These are phyloP conservation scores for Eucalyptus erythrocorys DNA, from an alignment of 345 rosid genomes.

Conservation along the genomic window DNA sequence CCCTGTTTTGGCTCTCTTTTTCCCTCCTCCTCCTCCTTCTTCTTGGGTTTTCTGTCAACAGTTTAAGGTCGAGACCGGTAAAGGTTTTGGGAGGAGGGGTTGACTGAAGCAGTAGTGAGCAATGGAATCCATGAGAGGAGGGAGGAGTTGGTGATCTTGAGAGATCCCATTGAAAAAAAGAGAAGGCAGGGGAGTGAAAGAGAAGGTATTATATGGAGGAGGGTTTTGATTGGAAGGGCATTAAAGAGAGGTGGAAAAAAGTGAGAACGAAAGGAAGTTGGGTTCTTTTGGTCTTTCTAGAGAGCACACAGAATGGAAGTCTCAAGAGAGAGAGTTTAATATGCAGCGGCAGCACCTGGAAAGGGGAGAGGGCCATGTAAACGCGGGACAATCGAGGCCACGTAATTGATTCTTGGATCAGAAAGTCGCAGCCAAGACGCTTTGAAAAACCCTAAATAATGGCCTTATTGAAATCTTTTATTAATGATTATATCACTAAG, in stretches of 20 bases:
- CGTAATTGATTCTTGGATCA: neutral
- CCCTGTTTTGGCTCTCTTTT: neutral
- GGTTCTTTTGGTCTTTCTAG: neutral
- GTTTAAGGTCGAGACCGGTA: neutral
- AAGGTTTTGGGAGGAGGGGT: neutral
- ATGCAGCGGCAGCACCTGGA: neutral
- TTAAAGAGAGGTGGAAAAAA: neutral
- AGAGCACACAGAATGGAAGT: neutral
- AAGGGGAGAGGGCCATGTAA: neutral
- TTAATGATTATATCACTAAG: neutral
- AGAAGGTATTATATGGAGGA: neutral
- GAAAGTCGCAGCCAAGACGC: neutral
- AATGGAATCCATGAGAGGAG: slow-evolving; percentile 35
- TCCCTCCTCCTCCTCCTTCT: neutral
- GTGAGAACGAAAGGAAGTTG: neutral
- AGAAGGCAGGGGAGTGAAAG: neutral
- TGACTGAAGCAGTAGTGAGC: neutral
- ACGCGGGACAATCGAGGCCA: neutral
- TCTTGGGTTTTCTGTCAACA: neutral
- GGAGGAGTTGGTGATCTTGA: slow-evolving; percentile 9
- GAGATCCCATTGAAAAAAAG: slow-evolving; percentile 12
- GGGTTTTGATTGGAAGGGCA: neutral
- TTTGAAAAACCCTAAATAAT: accelerated
- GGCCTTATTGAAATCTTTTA: neutral
- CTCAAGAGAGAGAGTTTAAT: neutral